Percentiles rank a stretch among this genome's conserved stretches.
phyloP scores from a whole-genome alignment of 2,329 filamentous ascomycete species.

The Sporothrix euskadiensis region DNA sequence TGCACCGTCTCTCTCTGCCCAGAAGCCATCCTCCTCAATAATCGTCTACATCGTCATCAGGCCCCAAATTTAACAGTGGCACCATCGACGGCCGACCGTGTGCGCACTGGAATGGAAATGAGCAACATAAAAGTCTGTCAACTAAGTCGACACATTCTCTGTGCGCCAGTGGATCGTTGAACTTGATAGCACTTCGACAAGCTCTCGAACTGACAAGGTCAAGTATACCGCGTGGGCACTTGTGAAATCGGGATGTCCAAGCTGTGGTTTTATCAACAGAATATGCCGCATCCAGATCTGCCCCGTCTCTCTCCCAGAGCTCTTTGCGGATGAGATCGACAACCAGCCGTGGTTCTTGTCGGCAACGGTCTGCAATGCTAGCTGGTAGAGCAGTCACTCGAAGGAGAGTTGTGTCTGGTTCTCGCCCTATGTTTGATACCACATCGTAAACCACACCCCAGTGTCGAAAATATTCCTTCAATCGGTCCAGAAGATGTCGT shows the following conservation, averaged over 20 bases:
- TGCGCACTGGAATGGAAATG: constrained; percentile 80
- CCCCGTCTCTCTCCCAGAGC: constrained; percentile 62
- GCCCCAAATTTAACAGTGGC: constrained; percentile 57
- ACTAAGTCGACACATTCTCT: constrained; percentile 63
- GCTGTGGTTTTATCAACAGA: constrained; percentile 12
- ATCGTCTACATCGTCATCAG: neutral
- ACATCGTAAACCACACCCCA: constrained; percentile 75
- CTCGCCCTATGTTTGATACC: too few relatives aligned
- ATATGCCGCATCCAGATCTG: constrained; percentile 39
- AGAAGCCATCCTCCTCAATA: neutral
- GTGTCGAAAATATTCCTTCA: constrained; percentile 58
- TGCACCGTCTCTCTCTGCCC: too few relatives aligned
- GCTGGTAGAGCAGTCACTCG: constrained; percentile 64
- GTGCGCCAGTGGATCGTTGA: constrained; percentile 67
- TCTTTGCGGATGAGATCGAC: constrained; percentile 74
- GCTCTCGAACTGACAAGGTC: constrained; percentile 75
- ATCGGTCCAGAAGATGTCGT: constrained; percentile 54
- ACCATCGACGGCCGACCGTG: constrained; percentile 72
- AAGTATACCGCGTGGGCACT: constrained; percentile 72
- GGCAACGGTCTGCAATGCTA: constrained; percentile 74
- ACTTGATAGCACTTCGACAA: constrained; percentile 83
- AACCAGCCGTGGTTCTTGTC: constrained; percentile 67
- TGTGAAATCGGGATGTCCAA: constrained; percentile 65
- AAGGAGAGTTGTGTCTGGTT: constrained; percentile 39
- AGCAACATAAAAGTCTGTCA: constrained; percentile 57